Evolutionary conservation across 2,329 filamentous ascomycete genomes (phyloP).

Genomic region (Aquanectria penicillioides): DNA sequence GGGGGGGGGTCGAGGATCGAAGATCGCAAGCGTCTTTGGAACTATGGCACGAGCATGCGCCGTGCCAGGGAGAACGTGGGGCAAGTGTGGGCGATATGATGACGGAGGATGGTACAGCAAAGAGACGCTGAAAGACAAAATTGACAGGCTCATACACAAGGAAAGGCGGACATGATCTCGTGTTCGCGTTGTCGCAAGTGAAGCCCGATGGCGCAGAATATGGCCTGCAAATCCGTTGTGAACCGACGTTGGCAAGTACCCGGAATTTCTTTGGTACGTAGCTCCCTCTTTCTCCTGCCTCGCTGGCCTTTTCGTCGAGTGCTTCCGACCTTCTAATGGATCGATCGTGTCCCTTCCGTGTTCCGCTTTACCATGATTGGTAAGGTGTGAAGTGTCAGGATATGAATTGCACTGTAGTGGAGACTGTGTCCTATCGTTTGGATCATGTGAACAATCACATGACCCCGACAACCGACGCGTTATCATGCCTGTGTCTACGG

Average conservation of each 20-base stretch:
- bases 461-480: neutral
- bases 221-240: constrained; percentile 13
- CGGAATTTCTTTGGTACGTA: constrained; percentile 12
- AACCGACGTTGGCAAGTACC: constrained; percentile 24
- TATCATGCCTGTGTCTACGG: too few species aligned
- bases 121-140: constrained; percentile 32
- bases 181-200: constrained; percentile 25
- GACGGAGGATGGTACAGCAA: constrained; percentile 11
- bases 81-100: constrained; percentile 26
- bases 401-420: constrained; percentile 18
- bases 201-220: constrained; percentile 15
- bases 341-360: constrained; percentile 36
- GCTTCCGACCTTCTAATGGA: constrained; percentile 33
- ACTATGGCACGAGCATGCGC: constrained; percentile 42
- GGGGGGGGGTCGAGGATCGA: too few species aligned
- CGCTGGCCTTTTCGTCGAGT: constrained; percentile 44
- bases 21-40: constrained; percentile 33
- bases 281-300: constrained; percentile 33
- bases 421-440: constrained; percentile 35
- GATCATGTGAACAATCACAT: constrained; percentile 35
- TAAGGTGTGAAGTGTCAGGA: constrained; percentile 24
- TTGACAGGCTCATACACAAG: constrained; percentile 33
- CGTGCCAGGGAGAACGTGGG: constrained; percentile 43
- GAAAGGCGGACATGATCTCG: constrained; percentile 36
- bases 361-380: constrained; percentile 41